Base-by-base conservation (phyloP, 805 yeast species). In the Candida berthetii region DNA sequence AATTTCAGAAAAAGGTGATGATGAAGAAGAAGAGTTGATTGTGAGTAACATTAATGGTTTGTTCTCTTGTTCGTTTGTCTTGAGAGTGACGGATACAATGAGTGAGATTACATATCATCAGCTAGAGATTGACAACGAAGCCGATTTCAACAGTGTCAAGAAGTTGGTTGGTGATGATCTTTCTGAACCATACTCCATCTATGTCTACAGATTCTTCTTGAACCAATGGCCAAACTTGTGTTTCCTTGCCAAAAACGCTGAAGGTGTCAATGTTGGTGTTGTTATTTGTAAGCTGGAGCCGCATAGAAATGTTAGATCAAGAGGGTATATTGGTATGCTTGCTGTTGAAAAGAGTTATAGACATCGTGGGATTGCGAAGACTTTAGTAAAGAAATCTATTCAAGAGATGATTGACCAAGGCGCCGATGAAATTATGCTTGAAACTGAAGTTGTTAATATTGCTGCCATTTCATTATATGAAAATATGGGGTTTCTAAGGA, bases 241-340 rank as follows among this genome's bases (percentile, higher is more conserved):
- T 45, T 74, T 74, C 40, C 55, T 85, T 31, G 91, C 84, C 9
- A 72, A 72, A 43, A 71, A 68, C 37, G 50, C 34, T 16, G 57
- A 54, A 7, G 56, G 45, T 4, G 53, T 57, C 16, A 71, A 82
- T 2, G 68, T 90, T n/a, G 99, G 97, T 3, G 86, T 84, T 31
- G 80, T 91, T 7, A 85, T 93, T 7, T 81, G 95, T 40, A 87
- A 89, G 53, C 76, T 80, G 11, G 95, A 85, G 48, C 68, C 75
- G 1, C 97, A 91, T 61, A 71, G 91, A 44, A 71, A 74, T 18
- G 81, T 77, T 10, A 69, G 96, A 45, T 57, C 71, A 50, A 71
- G 99, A 45, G 99, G 99, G 0, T 93, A 93, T 55, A 90, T 93
- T 24, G 99, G 97, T 2, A 93, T 93, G 99, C 65, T 93, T 41